A percentile compares a stretch with the other conserved stretches of the same genome.
Evolutionary conservation across 768 basidiomycete species (phyloP).

Genomic region (Mycena leptocephala): DNA sequence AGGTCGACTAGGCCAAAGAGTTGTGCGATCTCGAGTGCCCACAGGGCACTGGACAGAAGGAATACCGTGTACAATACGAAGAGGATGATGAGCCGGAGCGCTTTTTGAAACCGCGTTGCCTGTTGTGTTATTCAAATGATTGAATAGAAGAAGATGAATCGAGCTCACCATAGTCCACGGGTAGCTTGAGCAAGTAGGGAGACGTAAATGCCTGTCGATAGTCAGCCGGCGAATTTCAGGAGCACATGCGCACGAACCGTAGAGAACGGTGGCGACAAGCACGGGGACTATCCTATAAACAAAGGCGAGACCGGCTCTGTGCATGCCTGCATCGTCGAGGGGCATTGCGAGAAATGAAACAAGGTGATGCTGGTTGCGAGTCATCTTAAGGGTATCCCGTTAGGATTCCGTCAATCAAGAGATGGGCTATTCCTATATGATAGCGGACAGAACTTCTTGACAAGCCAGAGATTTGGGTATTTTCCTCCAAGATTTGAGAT

Average conservation of each 20-base stretch:
- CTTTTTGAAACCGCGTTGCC: conserved; percentile 14
- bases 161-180: conserved; percentile 11
- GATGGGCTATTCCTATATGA: conserved; percentile 7
- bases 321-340: conserved; percentile 16
- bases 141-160: conserved; percentile 11
- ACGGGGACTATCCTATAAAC: conserved; percentile 13
- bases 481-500: too few relatives aligned
- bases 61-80: conserved; percentile 8
- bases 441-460: too few relatives aligned
- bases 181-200: conserved; percentile 8
- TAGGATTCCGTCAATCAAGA: too few relatives aligned
- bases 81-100: conserved; percentile 10
- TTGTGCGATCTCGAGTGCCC: conserved; percentile 12
- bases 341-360: conserved; percentile 3
- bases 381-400: neutral
- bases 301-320: conserved; percentile 11
- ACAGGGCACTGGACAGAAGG: conserved; percentile 10
- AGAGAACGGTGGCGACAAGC: conserved; percentile 12
- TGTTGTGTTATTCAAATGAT: neutral
- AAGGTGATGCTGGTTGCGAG: neutral
- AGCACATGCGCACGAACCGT: conserved; percentile 8
- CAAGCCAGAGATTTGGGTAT: too few relatives aligned
- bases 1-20: conserved; percentile 15
- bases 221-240: conserved; percentile 7
- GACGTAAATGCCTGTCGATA: conserved; percentile 6